Percentiles rank a stretch among this genome's conserved stretches.
These are phyloP conservation scores for Plasmodium gallinaceum DNA, from an alignment of 169 alveolate genomes.

Conservation along the genomic window DNA sequence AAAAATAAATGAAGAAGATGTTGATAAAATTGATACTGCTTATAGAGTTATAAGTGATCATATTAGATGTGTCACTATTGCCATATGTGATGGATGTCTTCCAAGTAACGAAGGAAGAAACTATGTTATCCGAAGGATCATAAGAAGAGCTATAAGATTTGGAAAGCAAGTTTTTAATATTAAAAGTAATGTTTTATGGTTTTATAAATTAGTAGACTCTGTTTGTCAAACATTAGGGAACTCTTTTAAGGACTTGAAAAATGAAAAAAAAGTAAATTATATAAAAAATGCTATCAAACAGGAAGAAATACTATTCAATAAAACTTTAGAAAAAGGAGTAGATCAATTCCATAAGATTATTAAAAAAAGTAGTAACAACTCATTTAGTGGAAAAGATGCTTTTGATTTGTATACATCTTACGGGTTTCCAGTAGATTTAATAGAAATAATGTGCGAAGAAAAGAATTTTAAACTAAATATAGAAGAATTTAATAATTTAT, in stretches of 20 bases:
- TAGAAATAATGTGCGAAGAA: constrained; percentile 94
- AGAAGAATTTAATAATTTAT: constrained; percentile 87
- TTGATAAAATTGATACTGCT: constrained; percentile 90
- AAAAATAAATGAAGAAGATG: constrained; percentile 89
- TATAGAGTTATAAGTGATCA: constrained; percentile 96
- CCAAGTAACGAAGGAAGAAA: constrained; percentile 95
- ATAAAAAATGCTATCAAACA: constrained; percentile 85
- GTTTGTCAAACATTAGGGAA: constrained; percentile 89
- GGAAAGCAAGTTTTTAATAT: constrained; percentile 87
- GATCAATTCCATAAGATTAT: constrained; percentile 85
- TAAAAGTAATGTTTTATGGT: constrained; percentile 88
- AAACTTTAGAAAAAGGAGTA: constrained; percentile 91
- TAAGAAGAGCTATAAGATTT: constrained; percentile 93
- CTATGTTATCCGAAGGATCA: constrained; percentile 93
- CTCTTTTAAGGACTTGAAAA: constrained; percentile 88
- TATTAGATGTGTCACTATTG: constrained; percentile 92
- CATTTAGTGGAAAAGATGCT: constrained; percentile 88
- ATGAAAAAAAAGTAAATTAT: constrained; percentile 84
- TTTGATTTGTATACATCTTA: constrained; percentile 92
- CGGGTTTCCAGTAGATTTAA: constrained; percentile 95
- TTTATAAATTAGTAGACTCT: constrained; percentile 89
- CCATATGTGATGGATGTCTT: constrained; percentile 93
- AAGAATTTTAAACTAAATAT: constrained; percentile 84
- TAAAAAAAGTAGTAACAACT: constrained; percentile 21
- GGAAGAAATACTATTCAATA: constrained; percentile 91